Conservation (phyloP, 1,284 basidiomycete species). For the Puccinia polysora region DNA sequence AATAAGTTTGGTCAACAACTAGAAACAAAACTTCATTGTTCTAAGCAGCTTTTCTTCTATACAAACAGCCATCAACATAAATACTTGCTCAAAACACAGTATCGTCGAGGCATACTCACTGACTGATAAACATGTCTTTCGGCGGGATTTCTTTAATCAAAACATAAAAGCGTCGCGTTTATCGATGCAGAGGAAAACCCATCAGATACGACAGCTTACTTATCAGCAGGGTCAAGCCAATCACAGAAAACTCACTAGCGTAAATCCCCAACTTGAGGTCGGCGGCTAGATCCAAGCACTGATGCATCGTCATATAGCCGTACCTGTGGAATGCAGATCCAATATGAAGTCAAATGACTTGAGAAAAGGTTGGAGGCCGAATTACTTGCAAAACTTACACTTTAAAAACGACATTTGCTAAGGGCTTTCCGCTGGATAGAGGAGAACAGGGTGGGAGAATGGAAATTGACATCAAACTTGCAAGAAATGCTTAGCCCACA, state of each 20-base stretch:
- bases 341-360: not conserved
- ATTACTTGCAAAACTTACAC: slow-evolving; percentile 29
- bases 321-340: slow-evolving; percentile 9
- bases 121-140: slow-evolving; percentile 52
- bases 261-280: slow-evolving; percentile 53
- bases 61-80: too few relatives aligned
- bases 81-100: not conserved
- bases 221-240: not conserved
- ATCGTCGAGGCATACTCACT: slow-evolving; percentile 38
- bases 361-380: not conserved
- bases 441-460: not conserved
- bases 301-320: slow-evolving; percentile 48
- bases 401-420: slow-evolving; percentile 38
- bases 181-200: not conserved
- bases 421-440: slow-evolving; percentile 7
- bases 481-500: too few relatives aligned
- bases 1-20: too few relatives aligned
- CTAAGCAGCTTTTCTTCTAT: too few relatives aligned
- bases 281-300: slow-evolving; percentile 52
- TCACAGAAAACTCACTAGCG: slow-evolving; percentile 47
- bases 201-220: not conserved
- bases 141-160: slow-evolving; percentile 48
- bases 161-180: not conserved
- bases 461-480: not conserved
- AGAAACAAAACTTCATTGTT: too few relatives aligned